Evolutionary conservation across 148 eudicot genomes (phyloP), one percentile per base, ranked within the genome.

Genomic region (Dysphania ambrosioides): DNA sequence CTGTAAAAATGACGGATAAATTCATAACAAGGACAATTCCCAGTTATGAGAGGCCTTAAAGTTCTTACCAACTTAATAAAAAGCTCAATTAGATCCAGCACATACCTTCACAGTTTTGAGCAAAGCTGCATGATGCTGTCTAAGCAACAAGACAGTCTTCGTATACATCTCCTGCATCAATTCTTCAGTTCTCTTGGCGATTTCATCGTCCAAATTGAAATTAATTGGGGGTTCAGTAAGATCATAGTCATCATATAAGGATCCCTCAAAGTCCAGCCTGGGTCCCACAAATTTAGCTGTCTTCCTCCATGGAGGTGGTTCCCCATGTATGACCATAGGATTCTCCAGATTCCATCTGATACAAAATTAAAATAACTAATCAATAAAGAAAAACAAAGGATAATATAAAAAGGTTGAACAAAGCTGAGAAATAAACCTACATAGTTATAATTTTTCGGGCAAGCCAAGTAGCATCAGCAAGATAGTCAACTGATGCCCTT

Each of bases 401-500:
- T 65, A 72, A 56, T 23, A 63, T 18, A 47, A 9, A 9, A 13
- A 36, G 1, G n/a, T 36, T 31, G 24, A 57, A 24, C 15, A 41
- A 57, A 80, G 29, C 51, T 32, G 53, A 61, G 16, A 57, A 53
- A 79, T 81, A 62, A 71, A 15, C 86, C 34, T 82, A 93, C 98
- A 89, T 82, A 64, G 98, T 89, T 62, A 91, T 81, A 40, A 93
- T 91, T 83, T 93, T 89, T 58, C 97, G 92, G 74, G 97, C 98
- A 80, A 93, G 97, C 98, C 98, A 91, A 41, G 92, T 86, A 79
- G 98, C 98, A 88, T 91, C 95, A 21, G 98, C 98, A 66, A 91
- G 95, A 87, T 93, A 91, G 82, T 74, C 81, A 64, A 93, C 93
- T 29, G 98, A 93, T 68, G 95, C 98, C 78, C 60, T 85, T 31